These are phyloP conservation scores for Bruguiera hainesii DNA, from an alignment of 441 rosid genomes.

Conservation along the genomic window DNA sequence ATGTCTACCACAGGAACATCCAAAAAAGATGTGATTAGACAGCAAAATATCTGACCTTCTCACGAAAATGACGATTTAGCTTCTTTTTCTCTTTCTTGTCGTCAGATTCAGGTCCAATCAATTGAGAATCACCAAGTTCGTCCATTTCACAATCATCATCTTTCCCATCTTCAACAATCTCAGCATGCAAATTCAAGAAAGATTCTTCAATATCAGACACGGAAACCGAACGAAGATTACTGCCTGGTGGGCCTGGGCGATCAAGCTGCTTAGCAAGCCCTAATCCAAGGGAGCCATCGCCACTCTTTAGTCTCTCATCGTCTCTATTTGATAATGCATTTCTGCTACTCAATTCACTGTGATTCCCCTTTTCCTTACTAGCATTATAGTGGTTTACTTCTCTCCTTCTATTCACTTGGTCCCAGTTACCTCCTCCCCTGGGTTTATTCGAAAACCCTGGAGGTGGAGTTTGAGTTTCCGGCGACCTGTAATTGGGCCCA, in stretches of 20 bases:
- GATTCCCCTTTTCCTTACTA: conserved; percentile 28
- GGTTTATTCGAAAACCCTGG: conserved; percentile 58
- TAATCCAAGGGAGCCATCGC: conserved; percentile 19
- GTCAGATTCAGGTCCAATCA: conserved; percentile 43
- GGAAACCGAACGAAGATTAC: conserved; percentile 49
- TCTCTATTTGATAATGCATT: conserved; percentile 24
- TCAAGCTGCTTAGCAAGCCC: conserved; percentile 55
- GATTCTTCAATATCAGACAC: conserved; percentile 43
- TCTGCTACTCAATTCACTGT: conserved; percentile 23
- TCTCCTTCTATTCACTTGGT: conserved; percentile 28
- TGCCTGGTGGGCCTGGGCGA: conserved; percentile 64
- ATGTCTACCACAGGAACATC: not conserved
- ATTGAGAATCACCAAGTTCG: conserved; percentile 40
- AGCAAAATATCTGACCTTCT: conserved; percentile 37
- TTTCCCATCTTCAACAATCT: conserved; percentile 24
- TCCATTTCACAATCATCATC: conserved; percentile 32
- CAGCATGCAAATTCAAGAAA: conserved; percentile 28
- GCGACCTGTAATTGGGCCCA: conserved; percentile 31
- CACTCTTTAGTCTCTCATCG: conserved; percentile 31
- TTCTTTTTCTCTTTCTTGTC: conserved; percentile 48
- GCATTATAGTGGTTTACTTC: conserved; percentile 30
- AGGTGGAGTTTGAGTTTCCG: conserved; percentile 33
- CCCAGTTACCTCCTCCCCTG: conserved; percentile 38
- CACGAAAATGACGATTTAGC: conserved; percentile 41
- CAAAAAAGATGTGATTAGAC: not conserved